A percentile compares a stretch with the other conserved stretches of the same genome.
Conservation (phyloP, 371 early-diverging fungal genomes). For the Mortierella sp. region DNA sequence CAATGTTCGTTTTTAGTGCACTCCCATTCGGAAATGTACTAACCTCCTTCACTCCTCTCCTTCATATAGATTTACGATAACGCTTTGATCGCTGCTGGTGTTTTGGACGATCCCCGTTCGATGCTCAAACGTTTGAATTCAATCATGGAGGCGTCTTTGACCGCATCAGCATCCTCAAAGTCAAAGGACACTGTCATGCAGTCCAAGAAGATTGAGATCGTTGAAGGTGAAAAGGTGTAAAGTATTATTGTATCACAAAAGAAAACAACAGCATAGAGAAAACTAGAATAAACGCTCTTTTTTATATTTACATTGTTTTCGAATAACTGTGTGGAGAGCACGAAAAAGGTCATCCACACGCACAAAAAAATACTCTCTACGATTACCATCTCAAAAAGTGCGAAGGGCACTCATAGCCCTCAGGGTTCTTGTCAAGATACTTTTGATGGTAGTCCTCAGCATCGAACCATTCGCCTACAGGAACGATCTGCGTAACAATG, state of each 20-base stretch:
- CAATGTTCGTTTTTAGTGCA: not conserved
- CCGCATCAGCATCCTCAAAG: conserved; percentile 25
- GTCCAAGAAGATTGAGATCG: conserved; percentile 50
- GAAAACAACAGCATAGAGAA: not conserved
- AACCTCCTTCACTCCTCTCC: not conserved
- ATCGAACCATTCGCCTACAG: conserved; percentile 81
- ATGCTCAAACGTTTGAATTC: conserved; percentile 84
- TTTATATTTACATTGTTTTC: not conserved
- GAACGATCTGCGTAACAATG: conserved; percentile 84
- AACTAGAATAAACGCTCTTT: not conserved
- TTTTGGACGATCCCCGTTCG: conserved; percentile 83
- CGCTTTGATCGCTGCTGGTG: conserved; percentile 84
- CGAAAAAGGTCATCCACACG: not conserved
- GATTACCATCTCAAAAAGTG: conserved; percentile 65
- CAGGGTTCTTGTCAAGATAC: conserved; percentile 79
- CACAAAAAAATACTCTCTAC: not conserved
- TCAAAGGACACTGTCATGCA: conserved; percentile 51
- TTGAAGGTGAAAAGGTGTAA: conserved; percentile 52
- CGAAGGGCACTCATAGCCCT: conserved; percentile 62
- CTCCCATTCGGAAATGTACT: not conserved
- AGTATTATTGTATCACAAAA: not conserved
- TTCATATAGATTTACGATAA: conserved; percentile 78
- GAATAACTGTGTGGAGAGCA: not conserved
- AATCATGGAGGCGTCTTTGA: conserved; percentile 67
- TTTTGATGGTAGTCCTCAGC: conserved; percentile 94